A percentile compares a stretch with the other conserved stretches of the same genome.
Conservation (phyloP, 2,329 filamentous ascomycete species). For the Fusarium annulatum region DNA sequence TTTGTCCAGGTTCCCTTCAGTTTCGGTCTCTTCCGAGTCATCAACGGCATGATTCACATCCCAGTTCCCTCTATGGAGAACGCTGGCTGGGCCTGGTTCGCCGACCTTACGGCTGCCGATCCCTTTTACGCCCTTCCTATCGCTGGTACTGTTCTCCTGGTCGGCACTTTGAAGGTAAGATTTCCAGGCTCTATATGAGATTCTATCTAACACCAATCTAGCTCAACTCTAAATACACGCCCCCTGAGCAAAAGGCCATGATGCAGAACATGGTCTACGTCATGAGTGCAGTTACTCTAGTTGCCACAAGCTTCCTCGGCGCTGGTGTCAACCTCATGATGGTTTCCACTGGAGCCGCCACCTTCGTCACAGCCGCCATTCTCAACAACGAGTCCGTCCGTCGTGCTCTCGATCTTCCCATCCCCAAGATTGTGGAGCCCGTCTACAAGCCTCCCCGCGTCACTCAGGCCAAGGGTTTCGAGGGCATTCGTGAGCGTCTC, state of each 20-base stretch:
- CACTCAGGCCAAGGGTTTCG: slow-evolving; percentile 33
- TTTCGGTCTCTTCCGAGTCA: slow-evolving; percentile 82
- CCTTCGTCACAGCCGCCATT: slow-evolving; percentile 51
- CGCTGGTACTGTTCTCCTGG: slow-evolving; percentile 66
- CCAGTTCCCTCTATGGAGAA: slow-evolving; percentile 83
- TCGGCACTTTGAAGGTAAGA: slow-evolving; percentile 64
- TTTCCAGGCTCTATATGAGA: accelerated
- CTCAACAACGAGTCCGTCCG: slow-evolving; percentile 55
- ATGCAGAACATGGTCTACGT: slow-evolving; percentile 56
- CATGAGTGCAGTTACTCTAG: slow-evolving; percentile 57
- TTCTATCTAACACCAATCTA: slow-evolving; percentile 39
- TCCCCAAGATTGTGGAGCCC: slow-evolving; percentile 44
- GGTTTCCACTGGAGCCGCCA: slow-evolving; percentile 53
- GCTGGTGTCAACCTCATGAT: slow-evolving; percentile 62
- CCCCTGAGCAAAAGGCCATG: slow-evolving; percentile 50
- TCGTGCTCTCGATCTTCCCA: slow-evolving; percentile 52
- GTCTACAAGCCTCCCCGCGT: slow-evolving; percentile 53
- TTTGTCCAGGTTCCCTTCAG: slow-evolving; percentile 71
- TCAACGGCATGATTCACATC: slow-evolving; percentile 78
- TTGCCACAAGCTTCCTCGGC: slow-evolving; percentile 60
- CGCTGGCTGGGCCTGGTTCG: slow-evolving; percentile 81
- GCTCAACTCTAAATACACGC: slow-evolving; percentile 52
- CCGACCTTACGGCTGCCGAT: slow-evolving; percentile 79
- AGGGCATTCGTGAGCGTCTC: slow-evolving; percentile 48
- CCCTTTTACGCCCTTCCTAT: slow-evolving; percentile 81